These are phyloP conservation scores for Thelonectria discophora DNA, from an alignment of 2,329 filamentous ascomycete species.

Conservation along the genomic window DNA sequence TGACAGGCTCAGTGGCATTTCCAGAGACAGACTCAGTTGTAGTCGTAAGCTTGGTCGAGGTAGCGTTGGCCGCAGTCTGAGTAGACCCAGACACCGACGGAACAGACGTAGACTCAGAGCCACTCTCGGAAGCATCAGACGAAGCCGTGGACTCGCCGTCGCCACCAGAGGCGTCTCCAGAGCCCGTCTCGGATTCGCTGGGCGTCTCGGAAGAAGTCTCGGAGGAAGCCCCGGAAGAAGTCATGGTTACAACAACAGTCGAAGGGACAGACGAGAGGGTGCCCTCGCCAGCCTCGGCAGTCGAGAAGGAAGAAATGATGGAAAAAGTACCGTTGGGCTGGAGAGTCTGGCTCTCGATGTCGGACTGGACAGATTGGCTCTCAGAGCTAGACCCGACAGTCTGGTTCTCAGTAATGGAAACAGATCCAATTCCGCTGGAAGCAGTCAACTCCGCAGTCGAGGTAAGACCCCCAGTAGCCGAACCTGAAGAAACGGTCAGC, in stretches of 20 bases:
- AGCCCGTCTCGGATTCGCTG: background rate
- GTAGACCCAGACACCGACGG: background rate
- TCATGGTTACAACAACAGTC: background rate
- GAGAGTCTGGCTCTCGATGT: background rate
- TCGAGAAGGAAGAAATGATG: background rate
- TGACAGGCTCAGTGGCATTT: too few species aligned
- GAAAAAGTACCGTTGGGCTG: background rate
- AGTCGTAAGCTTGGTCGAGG: background rate
- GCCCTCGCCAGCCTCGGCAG: background rate
- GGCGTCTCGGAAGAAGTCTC: background rate
- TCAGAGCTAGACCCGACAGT: background rate
- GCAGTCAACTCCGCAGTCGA: background rate
- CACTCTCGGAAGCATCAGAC: background rate
- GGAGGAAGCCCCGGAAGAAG: background rate
- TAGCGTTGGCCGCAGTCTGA: background rate
- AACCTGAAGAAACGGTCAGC: conserved; percentile 29
- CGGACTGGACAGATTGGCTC: background rate
- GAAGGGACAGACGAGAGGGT: conserved; percentile 5
- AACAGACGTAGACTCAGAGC: background rate
- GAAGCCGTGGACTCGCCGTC: background rate
- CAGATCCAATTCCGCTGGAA: background rate
- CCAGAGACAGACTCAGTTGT: background rate
- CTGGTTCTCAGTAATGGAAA: background rate
- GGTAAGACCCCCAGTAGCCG: conserved; percentile 12
- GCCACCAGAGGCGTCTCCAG: background rate